A percentile compares a stretch with the other conserved stretches of the same genome.
Conservation (phyloP, 2,329 filamentous ascomycete species). For the Didymella glomerata region DNA sequence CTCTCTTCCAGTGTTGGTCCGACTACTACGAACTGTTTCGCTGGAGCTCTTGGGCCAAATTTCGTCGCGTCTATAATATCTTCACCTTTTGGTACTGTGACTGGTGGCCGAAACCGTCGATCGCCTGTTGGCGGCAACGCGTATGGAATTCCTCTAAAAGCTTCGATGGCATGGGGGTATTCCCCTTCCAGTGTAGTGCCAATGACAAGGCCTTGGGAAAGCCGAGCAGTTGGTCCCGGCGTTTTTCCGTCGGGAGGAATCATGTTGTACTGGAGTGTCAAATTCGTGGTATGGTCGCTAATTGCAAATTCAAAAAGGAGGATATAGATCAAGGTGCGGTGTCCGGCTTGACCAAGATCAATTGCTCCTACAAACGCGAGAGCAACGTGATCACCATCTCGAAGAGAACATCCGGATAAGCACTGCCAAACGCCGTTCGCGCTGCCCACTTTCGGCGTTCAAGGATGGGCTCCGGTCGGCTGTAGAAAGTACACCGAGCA, state of each 20-base stretch:
- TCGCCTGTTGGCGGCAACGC: conserved; percentile 30
- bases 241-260: not conserved
- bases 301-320: not conserved
- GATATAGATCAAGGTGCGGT: not conserved
- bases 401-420: not conserved
- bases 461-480: not conserved
- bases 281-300: not conserved
- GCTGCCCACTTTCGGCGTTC: not conserved
- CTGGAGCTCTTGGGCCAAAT: conserved; percentile 33
- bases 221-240: not conserved
- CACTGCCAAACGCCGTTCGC: not conserved
- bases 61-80: conserved; percentile 26
- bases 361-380: not conserved
- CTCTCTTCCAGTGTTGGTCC: conserved; percentile 27
- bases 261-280: not conserved
- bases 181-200: not conserved
- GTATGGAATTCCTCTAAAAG: conserved; percentile 33
- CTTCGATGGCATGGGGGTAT: conserved; percentile 22
- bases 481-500: not conserved
- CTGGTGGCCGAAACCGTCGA: conserved; percentile 30
- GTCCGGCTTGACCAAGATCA: not conserved
- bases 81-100: conserved; percentile 22
- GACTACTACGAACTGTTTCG: conserved; percentile 24
- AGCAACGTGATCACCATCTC: not conserved
- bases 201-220: not conserved